phyloP scores from a whole-genome alignment of 805 yeast genomes.

The Metschnikowia reukaufii region DNA sequence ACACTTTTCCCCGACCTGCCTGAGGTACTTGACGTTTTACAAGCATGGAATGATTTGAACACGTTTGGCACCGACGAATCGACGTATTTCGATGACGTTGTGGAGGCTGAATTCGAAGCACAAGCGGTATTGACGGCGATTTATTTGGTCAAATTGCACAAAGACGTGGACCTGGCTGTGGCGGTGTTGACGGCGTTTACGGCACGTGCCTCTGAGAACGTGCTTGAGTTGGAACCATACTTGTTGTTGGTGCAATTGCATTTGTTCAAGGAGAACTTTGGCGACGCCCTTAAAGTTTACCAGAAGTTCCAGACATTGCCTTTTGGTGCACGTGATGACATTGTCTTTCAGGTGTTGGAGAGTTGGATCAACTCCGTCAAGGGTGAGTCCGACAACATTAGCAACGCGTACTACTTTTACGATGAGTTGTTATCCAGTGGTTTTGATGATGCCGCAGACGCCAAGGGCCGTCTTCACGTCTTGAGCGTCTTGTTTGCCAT shows the following conservation, averaged over 20 bases:
- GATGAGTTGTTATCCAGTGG: constrained; percentile 72
- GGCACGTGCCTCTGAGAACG: constrained; percentile 16
- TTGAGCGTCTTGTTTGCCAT: constrained; percentile 66
- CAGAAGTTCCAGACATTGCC: constrained; percentile 35
- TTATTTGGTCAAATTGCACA: constrained; percentile 37
- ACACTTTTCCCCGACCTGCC: constrained; percentile 33
- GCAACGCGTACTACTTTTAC: constrained; percentile 55
- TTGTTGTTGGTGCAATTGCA: constrained; percentile 42
- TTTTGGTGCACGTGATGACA: constrained; percentile 52
- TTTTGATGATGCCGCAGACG: constrained; percentile 39
- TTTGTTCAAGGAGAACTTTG: constrained; percentile 37
- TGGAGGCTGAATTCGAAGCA: constrained; percentile 34
- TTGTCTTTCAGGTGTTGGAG: constrained; percentile 75
- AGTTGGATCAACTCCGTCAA: constrained; percentile 54
- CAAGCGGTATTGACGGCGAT: constrained; percentile 43
- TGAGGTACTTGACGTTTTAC: constrained; percentile 35
- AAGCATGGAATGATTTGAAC: constrained; percentile 44
- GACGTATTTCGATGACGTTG: constrained; percentile 42
- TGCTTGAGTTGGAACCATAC: constrained; percentile 41
- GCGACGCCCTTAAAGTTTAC: constrained; percentile 35
- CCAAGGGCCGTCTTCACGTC: constrained; percentile 33
- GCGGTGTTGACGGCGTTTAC: constrained; percentile 30
- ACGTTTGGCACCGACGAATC: constrained; percentile 45
- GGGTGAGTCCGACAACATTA: constrained; percentile 44
- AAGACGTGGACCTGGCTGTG: constrained; percentile 40